phyloP scores from a whole-genome alignment of 768 basidiomycete species.

The Trametopsis cervina region DNA sequence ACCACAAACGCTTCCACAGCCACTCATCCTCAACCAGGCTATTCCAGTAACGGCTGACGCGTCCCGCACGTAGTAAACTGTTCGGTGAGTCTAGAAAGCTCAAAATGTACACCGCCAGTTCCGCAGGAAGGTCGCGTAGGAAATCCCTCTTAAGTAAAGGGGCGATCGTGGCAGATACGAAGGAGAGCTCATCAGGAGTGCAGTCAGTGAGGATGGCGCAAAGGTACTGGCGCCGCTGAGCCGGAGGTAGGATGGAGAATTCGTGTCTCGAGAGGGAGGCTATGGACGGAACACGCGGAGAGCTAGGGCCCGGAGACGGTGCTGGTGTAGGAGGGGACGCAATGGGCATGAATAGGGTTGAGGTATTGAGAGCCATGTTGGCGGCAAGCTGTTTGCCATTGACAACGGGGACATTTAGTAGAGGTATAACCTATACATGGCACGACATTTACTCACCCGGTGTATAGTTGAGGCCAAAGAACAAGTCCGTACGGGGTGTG shows the following conservation, averaged over 20 bases:
- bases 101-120: slow-evolving; percentile 72
- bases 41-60: slow-evolving; percentile 70
- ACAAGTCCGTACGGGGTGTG: too few relatives aligned
- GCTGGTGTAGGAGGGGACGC: slow-evolving; percentile 56
- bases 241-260: slow-evolving; percentile 30
- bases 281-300: slow-evolving; percentile 20
- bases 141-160: slow-evolving; percentile 62
- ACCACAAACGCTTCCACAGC: slow-evolving; percentile 77
- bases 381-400: too few relatives aligned
- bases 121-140: slow-evolving; percentile 35
- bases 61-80: slow-evolving; percentile 60
- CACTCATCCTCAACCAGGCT: slow-evolving; percentile 64
- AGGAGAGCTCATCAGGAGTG: slow-evolving; percentile 55
- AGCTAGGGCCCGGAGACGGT: slow-evolving; percentile 41
- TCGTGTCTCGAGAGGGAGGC: slow-evolving; percentile 21
- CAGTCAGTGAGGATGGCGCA: slow-evolving; percentile 44
- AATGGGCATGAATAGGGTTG: slow-evolving; percentile 45
- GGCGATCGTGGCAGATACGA: slow-evolving; percentile 56
- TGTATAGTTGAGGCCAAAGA: too few relatives aligned
- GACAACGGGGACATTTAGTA: too few relatives aligned
- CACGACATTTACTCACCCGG: too few relatives aligned
- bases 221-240: slow-evolving; percentile 45
- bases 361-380: slow-evolving; percentile 12
- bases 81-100: slow-evolving; percentile 69
- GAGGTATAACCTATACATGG: too few relatives aligned